A percentile compares a stretch with the other conserved stretches of the same genome.
Evolutionary conservation across 2,329 filamentous ascomycete species (phyloP).

Genomic region (Penicillium sp.): DNA sequence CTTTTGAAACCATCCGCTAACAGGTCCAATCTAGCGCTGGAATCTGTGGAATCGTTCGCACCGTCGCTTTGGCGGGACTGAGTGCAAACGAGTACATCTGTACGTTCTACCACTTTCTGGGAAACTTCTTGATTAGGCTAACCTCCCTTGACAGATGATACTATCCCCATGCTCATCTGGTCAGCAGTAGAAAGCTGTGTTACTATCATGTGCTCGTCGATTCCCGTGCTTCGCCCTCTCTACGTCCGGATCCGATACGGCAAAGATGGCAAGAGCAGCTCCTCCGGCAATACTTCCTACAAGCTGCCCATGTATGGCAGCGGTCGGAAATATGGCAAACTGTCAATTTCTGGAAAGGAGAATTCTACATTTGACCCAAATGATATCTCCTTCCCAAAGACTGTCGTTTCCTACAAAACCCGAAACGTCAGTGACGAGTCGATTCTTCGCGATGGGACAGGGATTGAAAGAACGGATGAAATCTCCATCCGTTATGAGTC

Average conservation of each 20-base stretch:
- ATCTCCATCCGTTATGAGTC: slow-evolving; percentile 15
- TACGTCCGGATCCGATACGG: slow-evolving; percentile 16
- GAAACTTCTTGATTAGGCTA: no score
- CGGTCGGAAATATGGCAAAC: slow-evolving; percentile 11
- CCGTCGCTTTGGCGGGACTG: slow-evolving; percentile 16
- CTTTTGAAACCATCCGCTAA: not conserved
- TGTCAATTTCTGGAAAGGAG: slow-evolving; percentile 3
- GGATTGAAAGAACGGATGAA: slow-evolving; percentile 21
- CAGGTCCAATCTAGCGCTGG: slow-evolving; percentile 12
- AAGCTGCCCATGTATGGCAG: slow-evolving; percentile 18
- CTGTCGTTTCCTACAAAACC: slow-evolving; percentile 1
- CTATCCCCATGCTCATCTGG: slow-evolving; percentile 21
- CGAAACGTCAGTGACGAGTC: slow-evolving; percentile 16
- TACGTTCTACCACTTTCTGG: slow-evolving; percentile 2
- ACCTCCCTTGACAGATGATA: not conserved
- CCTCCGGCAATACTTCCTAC: slow-evolving; percentile 14
- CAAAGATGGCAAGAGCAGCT: slow-evolving; percentile 11
- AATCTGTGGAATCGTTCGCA: slow-evolving; percentile 23
- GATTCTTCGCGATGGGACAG: slow-evolving; percentile 15
- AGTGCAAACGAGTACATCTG: slow-evolving; percentile 19
- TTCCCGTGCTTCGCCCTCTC: slow-evolving; percentile 20
- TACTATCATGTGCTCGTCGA: slow-evolving; percentile 22
- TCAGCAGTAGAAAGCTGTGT: slow-evolving; percentile 20
- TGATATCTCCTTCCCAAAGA: slow-evolving; percentile 2
- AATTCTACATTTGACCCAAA: slow-evolving; percentile 3